Evolutionary conservation across 164 flowering plant species (phyloP).

Genomic region (Aristolochia californica): DNA sequence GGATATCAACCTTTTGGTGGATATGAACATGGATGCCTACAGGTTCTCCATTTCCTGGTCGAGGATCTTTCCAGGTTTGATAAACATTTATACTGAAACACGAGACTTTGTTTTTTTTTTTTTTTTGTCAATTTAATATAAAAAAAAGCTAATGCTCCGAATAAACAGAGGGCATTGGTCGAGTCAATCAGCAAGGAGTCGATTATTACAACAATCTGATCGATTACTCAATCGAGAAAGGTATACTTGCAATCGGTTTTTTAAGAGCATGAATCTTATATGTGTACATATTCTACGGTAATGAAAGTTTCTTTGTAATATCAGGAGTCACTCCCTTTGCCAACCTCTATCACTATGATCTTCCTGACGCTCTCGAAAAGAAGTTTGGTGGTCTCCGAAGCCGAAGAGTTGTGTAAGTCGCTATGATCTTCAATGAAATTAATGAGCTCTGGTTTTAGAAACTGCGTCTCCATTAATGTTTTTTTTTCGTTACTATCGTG

Average conservation of each 20-base stretch:
- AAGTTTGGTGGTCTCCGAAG: conserved; percentile 35
- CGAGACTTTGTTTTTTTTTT: not conserved
- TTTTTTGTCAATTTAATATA: not conserved
- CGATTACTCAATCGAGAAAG: conserved; percentile 20
- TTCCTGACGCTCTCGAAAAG: conserved; percentile 46
- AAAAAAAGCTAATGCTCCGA: too few relatives aligned
- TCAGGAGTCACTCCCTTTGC: conserved; percentile 73
- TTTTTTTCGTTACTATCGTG: too few relatives aligned
- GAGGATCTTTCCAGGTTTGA: conserved; percentile 30
- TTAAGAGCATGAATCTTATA: too few relatives aligned
- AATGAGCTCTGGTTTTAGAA: too few relatives aligned
- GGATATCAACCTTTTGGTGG: conserved; percentile 25
- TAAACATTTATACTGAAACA: not conserved
- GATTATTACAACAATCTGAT: conserved; percentile 26
- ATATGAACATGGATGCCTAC: conserved; percentile 28
- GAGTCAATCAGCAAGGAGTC: conserved; percentile 30
- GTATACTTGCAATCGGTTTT: conserved; percentile 4
- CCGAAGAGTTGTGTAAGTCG: conserved; percentile 47
- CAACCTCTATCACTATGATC: conserved; percentile 63
- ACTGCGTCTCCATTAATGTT: not conserved
- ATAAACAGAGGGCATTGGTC: conserved; percentile 24
- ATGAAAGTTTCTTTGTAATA: too few relatives aligned
- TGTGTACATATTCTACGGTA: too few relatives aligned
- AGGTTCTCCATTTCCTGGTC: conserved; percentile 47
- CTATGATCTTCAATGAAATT: too few relatives aligned